Evolutionary conservation across 495 filamentous ascomycete species (phyloP), one percentile per base, ranked within the genome.

Genomic region (Margaritispora aquatica): DNA sequence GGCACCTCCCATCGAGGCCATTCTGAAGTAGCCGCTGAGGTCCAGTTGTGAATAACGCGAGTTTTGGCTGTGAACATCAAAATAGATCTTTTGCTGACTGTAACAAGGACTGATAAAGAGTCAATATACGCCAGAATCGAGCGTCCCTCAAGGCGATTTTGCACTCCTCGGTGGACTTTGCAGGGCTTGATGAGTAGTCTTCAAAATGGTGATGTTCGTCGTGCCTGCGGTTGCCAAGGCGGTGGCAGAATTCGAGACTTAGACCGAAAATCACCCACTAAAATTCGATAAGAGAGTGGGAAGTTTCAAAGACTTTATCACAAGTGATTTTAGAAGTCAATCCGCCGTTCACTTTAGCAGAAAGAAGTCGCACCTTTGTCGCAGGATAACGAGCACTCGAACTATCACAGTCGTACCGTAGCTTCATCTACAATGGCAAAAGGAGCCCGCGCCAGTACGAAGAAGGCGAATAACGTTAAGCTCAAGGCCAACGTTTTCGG

Each of bases 401-500:
- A 3, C 19, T 17, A 44, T n/a, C 38, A 7, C 11, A 44, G 11
- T 44, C 15, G 10, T 34, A 15, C 58, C 26, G 17, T 17, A 44
- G 38, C 11, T 44, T 62, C 55, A 20, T 56, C 57, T 68, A 80
- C 60, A 59, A 96, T 96, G 92, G 92, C 91, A 2, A 96, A 94
- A 66, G 86, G 88, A 68, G 73, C 86, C 49, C 79, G 92, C 65
- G 78, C 91, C 41, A 90, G 86, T 63, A 74, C 78, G 51, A 81
- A 79, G 63, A 96, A 96, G 77, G 75, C 80, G 63, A 93, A 96
- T 74, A 86, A 87, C 67, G 78, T 81, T 57, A 84, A 77, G 55
- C 77, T 96, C 48, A 90, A 91, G 71, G 75, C 80, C 55, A 85
- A 78, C 54, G 83, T 96, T 59, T 96, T 95, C 69, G 86, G 84